Evolutionary conservation across 2,329 filamentous ascomycete species (phyloP), one percentile per base, ranked within the genome.

Genomic region (Zopfia rhizophila): DNA sequence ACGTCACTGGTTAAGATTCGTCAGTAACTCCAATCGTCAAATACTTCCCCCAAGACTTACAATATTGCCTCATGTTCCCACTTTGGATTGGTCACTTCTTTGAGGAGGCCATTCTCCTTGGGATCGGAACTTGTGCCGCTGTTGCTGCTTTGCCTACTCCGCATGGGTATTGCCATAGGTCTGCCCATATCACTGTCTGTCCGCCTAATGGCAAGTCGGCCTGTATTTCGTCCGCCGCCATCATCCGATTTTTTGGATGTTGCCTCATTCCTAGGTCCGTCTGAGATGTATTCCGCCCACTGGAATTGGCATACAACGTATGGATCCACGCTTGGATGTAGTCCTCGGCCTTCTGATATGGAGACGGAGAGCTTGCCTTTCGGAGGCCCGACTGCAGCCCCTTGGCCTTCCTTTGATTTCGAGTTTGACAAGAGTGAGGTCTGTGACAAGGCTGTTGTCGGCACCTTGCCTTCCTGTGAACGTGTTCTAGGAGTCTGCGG

Each of bases 241-340:
- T 63, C 61, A 13, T 8, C 28, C 11, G 18, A 22, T 40, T 61
- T 80, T 65, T 43, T 87, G 7, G 54, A 38, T 42, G 79, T 78
- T 24, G 82, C 82, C 46, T 84, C 81, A 42, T 77, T 78, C 55
- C 87, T 84, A 10, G 92, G 90, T 2, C 91, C 91, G 44, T 90
- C 88, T 1, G 94, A 97, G 44, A 99, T 96, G 61, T 96, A 88
- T 72, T 99, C 94, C 66, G 93, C 96, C 70, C 91, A 89, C 71
- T 99, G 94, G 66, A 97, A 99, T 18, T 97, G 92, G 48, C 90
- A 96, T 8, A 99, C 91, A 39, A 97, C 90, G 64, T 99, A 99
- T 1, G 94, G 94, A 63, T 97, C 90, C 48, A 86, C 85, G 66
- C 91, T 91, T 46, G 86, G 90, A 50, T 88, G 83, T 39, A 99